Percentiles rank a stretch among this genome's conserved stretches.
These are phyloP conservation scores for Podospora conica DNA, from an alignment of 495 filamentous ascomycete genomes.

Conservation along the genomic window DNA sequence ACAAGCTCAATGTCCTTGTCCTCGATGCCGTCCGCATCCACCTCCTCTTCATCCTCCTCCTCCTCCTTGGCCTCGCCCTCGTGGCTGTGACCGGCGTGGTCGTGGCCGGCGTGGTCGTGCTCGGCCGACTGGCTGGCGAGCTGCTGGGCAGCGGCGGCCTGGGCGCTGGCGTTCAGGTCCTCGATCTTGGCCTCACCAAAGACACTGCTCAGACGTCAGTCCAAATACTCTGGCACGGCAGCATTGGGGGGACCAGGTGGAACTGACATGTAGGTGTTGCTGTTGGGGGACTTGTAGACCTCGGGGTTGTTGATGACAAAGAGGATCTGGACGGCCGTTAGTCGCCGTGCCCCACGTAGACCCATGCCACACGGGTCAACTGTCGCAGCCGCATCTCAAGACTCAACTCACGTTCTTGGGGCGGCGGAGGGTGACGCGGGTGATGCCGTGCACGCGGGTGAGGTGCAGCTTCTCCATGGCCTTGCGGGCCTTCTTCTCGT, in stretches of 20 bases:
- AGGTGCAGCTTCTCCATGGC: constrained; percentile 96
- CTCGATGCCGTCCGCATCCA: constrained; percentile 88
- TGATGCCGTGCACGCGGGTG: constrained; percentile 94
- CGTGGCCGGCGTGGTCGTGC: constrained; percentile 57
- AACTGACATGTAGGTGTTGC: constrained; percentile 98
- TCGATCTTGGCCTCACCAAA: constrained; percentile 99
- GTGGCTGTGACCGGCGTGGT: constrained; percentile 61
- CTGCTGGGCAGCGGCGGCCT: constrained; percentile 88
- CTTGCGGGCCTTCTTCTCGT: constrained; percentile 99
- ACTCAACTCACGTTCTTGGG: constrained; percentile 85
- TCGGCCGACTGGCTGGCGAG: constrained; percentile 71
- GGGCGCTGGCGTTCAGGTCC: constrained; percentile 95
- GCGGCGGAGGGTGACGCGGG: constrained; percentile 90
- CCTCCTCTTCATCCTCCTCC: constrained; percentile 91
- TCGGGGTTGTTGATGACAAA: constrained; percentile 99
- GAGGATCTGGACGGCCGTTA: constrained; percentile 63
- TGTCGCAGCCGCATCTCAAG: not conserved
- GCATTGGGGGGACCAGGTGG: not conserved
- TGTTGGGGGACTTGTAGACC: constrained; percentile 96
- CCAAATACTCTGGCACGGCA: not conserved
- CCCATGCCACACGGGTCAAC: not conserved
- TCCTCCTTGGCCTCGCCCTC: constrained; percentile 71
- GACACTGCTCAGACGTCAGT: constrained; percentile 56
- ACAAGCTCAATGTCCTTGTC: constrained; percentile 99
- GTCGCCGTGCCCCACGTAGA: constrained; percentile 3